Evolutionary conservation across 2,329 filamentous ascomycete species (phyloP), one percentile per base, ranked within the genome.

Genomic region (Colletotrichum neosansevieriae): DNA sequence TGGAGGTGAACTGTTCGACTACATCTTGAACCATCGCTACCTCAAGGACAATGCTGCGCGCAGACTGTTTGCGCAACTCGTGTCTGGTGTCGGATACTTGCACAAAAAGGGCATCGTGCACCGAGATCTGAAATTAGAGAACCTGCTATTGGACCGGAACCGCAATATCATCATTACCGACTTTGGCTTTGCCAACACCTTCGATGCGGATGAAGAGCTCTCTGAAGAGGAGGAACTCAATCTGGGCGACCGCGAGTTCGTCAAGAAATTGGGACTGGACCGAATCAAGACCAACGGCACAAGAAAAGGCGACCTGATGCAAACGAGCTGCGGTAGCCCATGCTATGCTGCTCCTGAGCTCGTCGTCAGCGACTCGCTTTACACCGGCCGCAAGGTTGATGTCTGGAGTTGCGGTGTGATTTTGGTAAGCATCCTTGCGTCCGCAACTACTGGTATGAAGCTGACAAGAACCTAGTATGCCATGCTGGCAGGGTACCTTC

Each of bases 361-460:
- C 61, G 96, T 99, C 13, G 96, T 99, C 70, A 98, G 94, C 78
- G 96, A 99, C 80, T 97, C 94, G 15, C 83, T 99, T 7, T 99
- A 99, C 81, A 99, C 96, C 2, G 96, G 96, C 53, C 90, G 95
- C 59, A 99, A 99, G 80, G 96, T 99, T 29, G 96, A 99, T 77
- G 96, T 99, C 40, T 99, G 96, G 96, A 98, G 96, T 80, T 99
- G 96, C 78, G 96, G 96, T 81, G 96, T 99, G 44, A 99, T 99
- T 76, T 80, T 99, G 86, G 95, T 98, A 86, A 81, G 93, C 6
- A 10, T 24, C 24, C 10, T 29, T 29, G 29, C 29, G 6, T 9
- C 29, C 17, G 11, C 4, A 24, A 44, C 9, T n/a, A 17, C n/a
- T 6, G 15, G 24, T 13, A 29, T 15, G 32, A 63, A 34, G 38